Conservation (phyloP, 805 yeast species). For the Saturnispora zaruensis region DNA sequence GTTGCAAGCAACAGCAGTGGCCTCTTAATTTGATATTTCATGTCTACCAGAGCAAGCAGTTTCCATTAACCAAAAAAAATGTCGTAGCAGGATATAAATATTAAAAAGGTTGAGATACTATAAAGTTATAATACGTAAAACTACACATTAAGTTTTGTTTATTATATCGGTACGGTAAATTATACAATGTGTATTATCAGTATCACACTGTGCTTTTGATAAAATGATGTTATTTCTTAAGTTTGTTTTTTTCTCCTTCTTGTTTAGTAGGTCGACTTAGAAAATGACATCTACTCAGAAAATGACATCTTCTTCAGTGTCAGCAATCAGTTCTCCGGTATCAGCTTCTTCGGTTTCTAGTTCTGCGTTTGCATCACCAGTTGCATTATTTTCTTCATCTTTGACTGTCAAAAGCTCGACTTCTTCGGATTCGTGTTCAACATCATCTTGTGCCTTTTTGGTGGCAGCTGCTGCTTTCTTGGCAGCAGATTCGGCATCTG, state of each 20-base stretch:
- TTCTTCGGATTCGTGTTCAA: slow-evolving; percentile 13
- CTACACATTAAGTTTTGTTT: not conserved
- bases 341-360: slow-evolving; percentile 18
- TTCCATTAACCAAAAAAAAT: not conserved
- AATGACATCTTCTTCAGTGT: slow-evolving; percentile 33
- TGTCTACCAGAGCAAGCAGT: not conserved
- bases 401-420: slow-evolving; percentile 18
- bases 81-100: not conserved
- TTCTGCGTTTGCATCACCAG: slow-evolving; percentile 13
- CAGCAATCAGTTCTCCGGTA: slow-evolving; percentile 24
- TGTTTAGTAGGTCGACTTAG: slow-evolving; percentile 13
- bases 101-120: not conserved
- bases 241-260: too few species aligned
- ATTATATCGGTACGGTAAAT: not conserved
- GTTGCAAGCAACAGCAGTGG: not conserved
- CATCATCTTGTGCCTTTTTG: slow-evolving; percentile 11
- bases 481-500: slow-evolving; percentile 44
- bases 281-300: slow-evolving; percentile 34
- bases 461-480: slow-evolving; percentile 18
- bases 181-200: not conserved
- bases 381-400: slow-evolving; percentile 15
- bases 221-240: not conserved
- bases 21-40: not conserved
- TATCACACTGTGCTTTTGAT: not conserved
- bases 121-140: not conserved